Conservation (phyloP, 75 land plant species). For the Adiantum capillusveneris region DNA sequence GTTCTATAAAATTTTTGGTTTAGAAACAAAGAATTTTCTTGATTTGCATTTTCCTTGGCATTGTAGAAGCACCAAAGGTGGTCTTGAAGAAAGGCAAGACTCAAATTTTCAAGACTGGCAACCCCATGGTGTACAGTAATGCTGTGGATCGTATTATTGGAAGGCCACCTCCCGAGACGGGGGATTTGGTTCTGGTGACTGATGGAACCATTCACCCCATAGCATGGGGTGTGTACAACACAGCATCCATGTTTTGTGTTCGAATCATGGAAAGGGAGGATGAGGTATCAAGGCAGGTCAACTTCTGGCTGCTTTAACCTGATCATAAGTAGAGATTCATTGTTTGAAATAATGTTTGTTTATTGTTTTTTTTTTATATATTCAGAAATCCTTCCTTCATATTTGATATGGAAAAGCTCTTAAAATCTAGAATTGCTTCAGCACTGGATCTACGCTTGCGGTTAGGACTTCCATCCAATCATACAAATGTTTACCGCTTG, state of each 20-base stretch:
- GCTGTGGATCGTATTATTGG: slow-evolving; percentile 88
- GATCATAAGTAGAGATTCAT: no score
- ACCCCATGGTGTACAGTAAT: slow-evolving; percentile 97
- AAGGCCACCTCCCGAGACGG: slow-evolving; percentile 78
- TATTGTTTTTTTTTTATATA: neutral
- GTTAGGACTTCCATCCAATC: slow-evolving; percentile 60
- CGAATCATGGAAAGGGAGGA: slow-evolving; percentile 90
- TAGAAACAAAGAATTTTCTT: no score
- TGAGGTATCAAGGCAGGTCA: slow-evolving; percentile 56
- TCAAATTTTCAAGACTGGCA: slow-evolving; percentile 71
- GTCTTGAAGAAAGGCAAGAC: slow-evolving; percentile 91
- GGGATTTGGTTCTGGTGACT: slow-evolving; percentile 81
- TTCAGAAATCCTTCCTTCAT: slow-evolving; percentile 68
- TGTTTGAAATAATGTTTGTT: neutral
- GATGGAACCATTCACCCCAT: slow-evolving; percentile 84
- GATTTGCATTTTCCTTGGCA: no score
- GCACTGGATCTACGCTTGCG: slow-evolving; percentile 53
- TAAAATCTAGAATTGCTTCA: slow-evolving; percentile 54
- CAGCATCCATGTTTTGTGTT: slow-evolving; percentile 93
- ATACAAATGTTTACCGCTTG: slow-evolving; percentile 81
- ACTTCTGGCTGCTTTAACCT: no score
- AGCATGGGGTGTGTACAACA: slow-evolving; percentile 94
- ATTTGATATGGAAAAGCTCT: slow-evolving; percentile 67
- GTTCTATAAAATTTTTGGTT: no score
- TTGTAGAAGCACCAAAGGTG: slow-evolving; percentile 63